These are phyloP conservation scores for Blumeria graminis DNA, from an alignment of 2,329 filamentous ascomycete species.

Conservation along the genomic window DNA sequence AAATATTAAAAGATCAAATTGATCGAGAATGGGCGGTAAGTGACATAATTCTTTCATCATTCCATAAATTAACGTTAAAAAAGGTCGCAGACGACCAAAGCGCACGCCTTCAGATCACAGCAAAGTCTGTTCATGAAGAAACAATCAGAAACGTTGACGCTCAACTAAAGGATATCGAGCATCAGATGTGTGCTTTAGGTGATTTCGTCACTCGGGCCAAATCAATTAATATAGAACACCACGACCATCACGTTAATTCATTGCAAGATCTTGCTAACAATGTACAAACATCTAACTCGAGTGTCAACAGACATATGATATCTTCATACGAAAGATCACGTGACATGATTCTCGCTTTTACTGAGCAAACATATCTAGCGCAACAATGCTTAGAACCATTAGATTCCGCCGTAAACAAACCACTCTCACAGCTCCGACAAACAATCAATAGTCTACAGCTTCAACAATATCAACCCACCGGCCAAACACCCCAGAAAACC, in stretches of 20 bases:
- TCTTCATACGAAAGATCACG: conserved; percentile 43
- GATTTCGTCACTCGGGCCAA: conserved; percentile 70
- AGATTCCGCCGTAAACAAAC: conserved; percentile 34
- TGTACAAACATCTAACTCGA: conserved; percentile 49
- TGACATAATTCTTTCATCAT: conserved; percentile 8
- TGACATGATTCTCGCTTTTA: conserved; percentile 43
- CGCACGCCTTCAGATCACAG: conserved; percentile 58
- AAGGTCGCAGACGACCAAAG: conserved; percentile 56
- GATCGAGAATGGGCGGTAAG: conserved; percentile 67
- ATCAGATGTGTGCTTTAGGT: conserved; percentile 75
- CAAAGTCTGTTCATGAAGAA: conserved; percentile 71
- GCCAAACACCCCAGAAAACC: conserved; percentile 60
- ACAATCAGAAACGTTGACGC: conserved; percentile 75
- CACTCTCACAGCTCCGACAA: conserved; percentile 45
- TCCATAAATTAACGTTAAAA: conserved; percentile 3
- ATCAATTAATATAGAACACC: conserved; percentile 55
- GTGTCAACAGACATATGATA: conserved; percentile 45
- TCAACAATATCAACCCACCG: conserved; percentile 64
- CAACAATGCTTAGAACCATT: conserved; percentile 37
- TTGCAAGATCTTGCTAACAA: conserved; percentile 40
- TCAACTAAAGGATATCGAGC: conserved; percentile 66
- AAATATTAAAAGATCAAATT: conserved; percentile 56
- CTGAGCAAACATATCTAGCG: conserved; percentile 31
- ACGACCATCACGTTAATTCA: conserved; percentile 41
- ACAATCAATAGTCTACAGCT: conserved; percentile 40